Conservation (phyloP, 164 flowering plant genomes). For the Tetrastigma voinierianum region DNA sequence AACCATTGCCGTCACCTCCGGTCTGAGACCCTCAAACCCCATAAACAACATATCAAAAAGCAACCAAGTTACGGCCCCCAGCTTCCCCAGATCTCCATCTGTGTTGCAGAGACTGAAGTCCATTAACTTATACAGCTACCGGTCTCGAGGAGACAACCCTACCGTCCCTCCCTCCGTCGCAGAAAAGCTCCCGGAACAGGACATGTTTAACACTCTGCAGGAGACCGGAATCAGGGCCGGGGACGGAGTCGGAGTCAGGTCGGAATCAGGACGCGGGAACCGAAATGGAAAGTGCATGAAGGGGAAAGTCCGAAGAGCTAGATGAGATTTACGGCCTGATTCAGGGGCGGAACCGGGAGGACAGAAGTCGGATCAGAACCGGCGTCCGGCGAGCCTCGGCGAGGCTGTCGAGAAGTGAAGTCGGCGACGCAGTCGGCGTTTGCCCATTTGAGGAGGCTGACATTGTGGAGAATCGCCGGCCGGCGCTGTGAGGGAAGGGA, state of each 20-base stretch:
- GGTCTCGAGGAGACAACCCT: conserved; percentile 22
- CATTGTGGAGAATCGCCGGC: conserved; percentile 28
- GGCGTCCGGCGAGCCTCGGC: conserved; percentile 30
- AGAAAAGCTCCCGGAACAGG: conserved; percentile 3
- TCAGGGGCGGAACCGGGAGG: conserved; percentile 24
- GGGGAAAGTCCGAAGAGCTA: conserved; percentile 8
- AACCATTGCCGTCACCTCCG: conserved; percentile 53
- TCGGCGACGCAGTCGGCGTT: conserved; percentile 65
- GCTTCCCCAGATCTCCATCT: conserved; percentile 33
- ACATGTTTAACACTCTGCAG: conserved; percentile 1
- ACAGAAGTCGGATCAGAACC: conserved; percentile 57
- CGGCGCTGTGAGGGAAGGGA: conserved; percentile 29
- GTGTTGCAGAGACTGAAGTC: conserved; percentile 56
- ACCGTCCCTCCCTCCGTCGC: not conserved
- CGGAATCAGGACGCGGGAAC: too few relatives aligned
- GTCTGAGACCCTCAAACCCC: conserved; percentile 17
- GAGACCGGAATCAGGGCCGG: not conserved
- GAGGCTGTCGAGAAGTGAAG: conserved; percentile 54
- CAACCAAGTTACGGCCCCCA: not conserved
- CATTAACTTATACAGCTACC: conserved; percentile 36
- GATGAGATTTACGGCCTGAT: conserved; percentile 38
- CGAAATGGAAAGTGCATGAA: not conserved
- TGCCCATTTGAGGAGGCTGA: conserved; percentile 32
- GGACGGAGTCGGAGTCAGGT: too few relatives aligned
- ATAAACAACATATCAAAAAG: conserved; percentile 9